A percentile compares a stretch with the other conserved stretches of the same genome.
These are phyloP conservation scores for Colletotrichum lentis DNA, from an alignment of 2,329 filamentous ascomycete species.

Conservation along the genomic window DNA sequence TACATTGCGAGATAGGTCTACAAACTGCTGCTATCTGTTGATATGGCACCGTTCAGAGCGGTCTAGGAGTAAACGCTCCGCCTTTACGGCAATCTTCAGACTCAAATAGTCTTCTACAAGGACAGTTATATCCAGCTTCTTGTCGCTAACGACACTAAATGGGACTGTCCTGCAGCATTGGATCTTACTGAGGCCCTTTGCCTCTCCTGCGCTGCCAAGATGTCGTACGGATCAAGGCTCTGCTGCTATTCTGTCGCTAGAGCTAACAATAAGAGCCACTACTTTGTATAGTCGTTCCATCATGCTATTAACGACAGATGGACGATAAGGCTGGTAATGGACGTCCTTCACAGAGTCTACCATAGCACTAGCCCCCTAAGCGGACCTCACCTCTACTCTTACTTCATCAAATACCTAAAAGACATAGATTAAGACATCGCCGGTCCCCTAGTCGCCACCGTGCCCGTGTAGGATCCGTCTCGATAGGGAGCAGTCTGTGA, in stretches of 20 bases:
- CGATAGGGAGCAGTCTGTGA: slow-evolving; percentile 10
- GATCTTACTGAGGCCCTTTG: background rate
- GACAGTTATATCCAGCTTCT: slow-evolving; percentile 7
- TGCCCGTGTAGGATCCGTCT: slow-evolving; percentile 38
- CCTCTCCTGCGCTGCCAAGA: background rate
- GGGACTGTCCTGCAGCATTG: background rate
- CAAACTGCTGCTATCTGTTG: slow-evolving; percentile 1
- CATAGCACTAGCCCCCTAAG: background rate
- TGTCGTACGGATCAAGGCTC: slow-evolving; percentile 6
- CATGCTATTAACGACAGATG: slow-evolving; percentile 25
- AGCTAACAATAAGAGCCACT: background rate
- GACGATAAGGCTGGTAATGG: slow-evolving; percentile 1
- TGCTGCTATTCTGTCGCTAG: slow-evolving; percentile 11
- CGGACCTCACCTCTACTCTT: slow-evolving; percentile 12
- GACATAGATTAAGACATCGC: slow-evolving; percentile 24
- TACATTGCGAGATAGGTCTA: slow-evolving; percentile 34
- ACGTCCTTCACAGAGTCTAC: slow-evolving; percentile 14
- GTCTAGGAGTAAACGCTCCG: slow-evolving; percentile 41
- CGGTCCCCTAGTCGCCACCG: slow-evolving; percentile 38
- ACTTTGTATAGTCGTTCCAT: slow-evolving; percentile 12
- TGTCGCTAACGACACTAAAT: background rate
- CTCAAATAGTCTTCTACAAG: slow-evolving; percentile 23
- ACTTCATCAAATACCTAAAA: slow-evolving; percentile 32
- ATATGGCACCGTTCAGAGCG: slow-evolving; percentile 40
- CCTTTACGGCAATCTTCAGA: slow-evolving; percentile 21